These are phyloP conservation scores for Rhinocladiella similis DNA, from an alignment of 2,329 filamentous ascomycete species.

Conservation along the genomic window DNA sequence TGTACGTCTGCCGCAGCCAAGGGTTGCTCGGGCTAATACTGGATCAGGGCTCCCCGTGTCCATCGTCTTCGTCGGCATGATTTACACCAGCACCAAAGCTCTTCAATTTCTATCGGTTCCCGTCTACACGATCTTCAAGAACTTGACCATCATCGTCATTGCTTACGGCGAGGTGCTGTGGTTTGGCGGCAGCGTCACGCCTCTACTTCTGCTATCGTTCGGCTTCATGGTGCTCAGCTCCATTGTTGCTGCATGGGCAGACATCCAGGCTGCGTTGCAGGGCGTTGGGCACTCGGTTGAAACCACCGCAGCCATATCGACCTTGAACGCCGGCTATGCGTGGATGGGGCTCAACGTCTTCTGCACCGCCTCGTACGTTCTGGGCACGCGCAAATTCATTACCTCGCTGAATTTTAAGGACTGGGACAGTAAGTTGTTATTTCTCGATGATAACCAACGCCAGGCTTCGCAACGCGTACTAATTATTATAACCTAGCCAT, in stretches of 20 bases:
- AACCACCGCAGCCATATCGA: constrained; percentile 62
- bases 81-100: constrained; percentile 95
- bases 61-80: constrained; percentile 95
- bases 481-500: constrained; percentile 66
- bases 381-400: constrained; percentile 96
- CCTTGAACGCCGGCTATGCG: constrained; percentile 88
- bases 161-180: constrained; percentile 97
- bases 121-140: constrained; percentile 99
- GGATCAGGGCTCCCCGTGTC: constrained; percentile 88
- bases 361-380: constrained; percentile 84
- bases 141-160: constrained; percentile 97
- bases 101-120: constrained; percentile 95
- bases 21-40: not conserved
- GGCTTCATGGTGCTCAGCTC: constrained; percentile 96
- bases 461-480: constrained; percentile 29
- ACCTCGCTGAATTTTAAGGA: constrained; percentile 99
- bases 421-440: constrained; percentile 80
- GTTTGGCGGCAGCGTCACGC: constrained; percentile 91
- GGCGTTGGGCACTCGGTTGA: constrained; percentile 65
- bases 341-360: constrained; percentile 99
- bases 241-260: constrained; percentile 92
- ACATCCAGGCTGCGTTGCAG: constrained; percentile 81
- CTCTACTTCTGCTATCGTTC: constrained; percentile 87
- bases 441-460: constrained; percentile 63
- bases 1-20: constrained; percentile 63